Percentiles rank a stretch among this genome's conserved stretches.
Evolutionary conservation across 495 filamentous ascomycete species (phyloP).

Genomic region (Emericellopsis terricola): DNA sequence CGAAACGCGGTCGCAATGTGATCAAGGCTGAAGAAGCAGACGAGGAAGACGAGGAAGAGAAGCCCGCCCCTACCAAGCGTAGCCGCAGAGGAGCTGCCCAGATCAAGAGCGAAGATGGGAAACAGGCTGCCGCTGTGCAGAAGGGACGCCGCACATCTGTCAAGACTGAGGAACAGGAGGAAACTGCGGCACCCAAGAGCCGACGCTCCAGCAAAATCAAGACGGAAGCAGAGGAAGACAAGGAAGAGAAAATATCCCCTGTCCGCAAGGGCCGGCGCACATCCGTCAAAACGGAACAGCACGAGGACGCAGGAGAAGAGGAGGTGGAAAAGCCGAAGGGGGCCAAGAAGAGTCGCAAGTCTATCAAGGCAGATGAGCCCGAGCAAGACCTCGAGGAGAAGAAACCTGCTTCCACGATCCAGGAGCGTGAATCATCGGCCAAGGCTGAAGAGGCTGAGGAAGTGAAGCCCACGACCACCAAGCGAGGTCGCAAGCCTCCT

Average conservation of each 20-base stretch:
- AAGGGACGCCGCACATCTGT: no score
- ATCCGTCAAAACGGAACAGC: slow-evolving; percentile 3
- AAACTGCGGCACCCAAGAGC: no score
- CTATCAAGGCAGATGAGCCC: slow-evolving; percentile 8
- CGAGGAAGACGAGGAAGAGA: slow-evolving; percentile 1
- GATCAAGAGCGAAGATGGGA: no score
- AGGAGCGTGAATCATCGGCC: no score
- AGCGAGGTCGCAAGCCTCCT: background rate
- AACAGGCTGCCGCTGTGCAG: no score
- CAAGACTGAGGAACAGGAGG: no score
- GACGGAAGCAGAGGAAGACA: slow-evolving; percentile 11
- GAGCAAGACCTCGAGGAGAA: slow-evolving; percentile 10
- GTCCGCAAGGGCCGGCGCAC: slow-evolving; percentile 5
- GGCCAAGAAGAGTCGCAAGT: slow-evolving; percentile 10
- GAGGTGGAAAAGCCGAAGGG: slow-evolving; percentile 13
- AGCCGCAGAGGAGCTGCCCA: no score
- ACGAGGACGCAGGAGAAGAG: slow-evolving; percentile 13
- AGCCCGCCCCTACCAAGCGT: background rate
- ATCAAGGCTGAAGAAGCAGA: no score
- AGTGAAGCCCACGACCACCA: background rate
- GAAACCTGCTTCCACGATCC: slow-evolving; percentile 3
- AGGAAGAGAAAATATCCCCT: slow-evolving; percentile 7
- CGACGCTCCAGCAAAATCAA: slow-evolving; percentile 6
- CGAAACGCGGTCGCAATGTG: no score
- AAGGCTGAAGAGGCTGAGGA: slow-evolving; percentile 1